Evolutionary conservation across 805 yeast genomes (phyloP).

Genomic region (Pichia deserticola): DNA sequence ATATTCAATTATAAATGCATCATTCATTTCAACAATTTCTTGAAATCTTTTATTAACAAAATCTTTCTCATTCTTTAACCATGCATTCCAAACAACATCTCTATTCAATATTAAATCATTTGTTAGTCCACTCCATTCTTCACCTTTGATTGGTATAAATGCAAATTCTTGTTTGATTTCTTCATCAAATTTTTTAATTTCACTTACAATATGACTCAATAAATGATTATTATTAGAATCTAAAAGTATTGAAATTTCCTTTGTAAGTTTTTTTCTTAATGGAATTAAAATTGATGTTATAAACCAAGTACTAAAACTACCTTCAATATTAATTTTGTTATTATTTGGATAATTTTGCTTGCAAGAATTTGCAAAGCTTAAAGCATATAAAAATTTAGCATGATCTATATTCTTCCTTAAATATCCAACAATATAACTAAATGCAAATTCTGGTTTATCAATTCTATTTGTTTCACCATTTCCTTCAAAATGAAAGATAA

Average conservation of each 20-base stretch:
- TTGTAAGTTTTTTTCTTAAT: slow-evolving; percentile 35
- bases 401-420: slow-evolving; percentile 24
- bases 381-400: slow-evolving; percentile 27
- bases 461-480: slow-evolving; percentile 52
- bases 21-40: slow-evolving; percentile 40
- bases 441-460: slow-evolving; percentile 69
- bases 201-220: slow-evolving; percentile 52
- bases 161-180: slow-evolving; percentile 33
- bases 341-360: neutral
- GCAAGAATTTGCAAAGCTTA: neutral
- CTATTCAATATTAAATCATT: slow-evolving; percentile 23
- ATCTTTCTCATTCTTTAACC: slow-evolving; percentile 49
- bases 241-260: slow-evolving; percentile 10
- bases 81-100: slow-evolving; percentile 29
- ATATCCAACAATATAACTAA: slow-evolving; percentile 41
- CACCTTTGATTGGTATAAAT: slow-evolving; percentile 21
- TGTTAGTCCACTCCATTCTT: slow-evolving; percentile 23
- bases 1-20: slow-evolving; percentile 52
- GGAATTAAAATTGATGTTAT: slow-evolving; percentile 43
- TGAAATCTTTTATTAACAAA: slow-evolving; percentile 45
- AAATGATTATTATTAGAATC: slow-evolving; percentile 34
- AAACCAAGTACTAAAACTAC: slow-evolving; percentile 28
- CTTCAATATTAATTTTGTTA: slow-evolving; percentile 2
- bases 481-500: slow-evolving; percentile 54
- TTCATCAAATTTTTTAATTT: slow-evolving; percentile 52